phyloP scores from a whole-genome alignment of 2,329 filamentous ascomycete species.

The Pseudogymnoascus sp. region DNA sequence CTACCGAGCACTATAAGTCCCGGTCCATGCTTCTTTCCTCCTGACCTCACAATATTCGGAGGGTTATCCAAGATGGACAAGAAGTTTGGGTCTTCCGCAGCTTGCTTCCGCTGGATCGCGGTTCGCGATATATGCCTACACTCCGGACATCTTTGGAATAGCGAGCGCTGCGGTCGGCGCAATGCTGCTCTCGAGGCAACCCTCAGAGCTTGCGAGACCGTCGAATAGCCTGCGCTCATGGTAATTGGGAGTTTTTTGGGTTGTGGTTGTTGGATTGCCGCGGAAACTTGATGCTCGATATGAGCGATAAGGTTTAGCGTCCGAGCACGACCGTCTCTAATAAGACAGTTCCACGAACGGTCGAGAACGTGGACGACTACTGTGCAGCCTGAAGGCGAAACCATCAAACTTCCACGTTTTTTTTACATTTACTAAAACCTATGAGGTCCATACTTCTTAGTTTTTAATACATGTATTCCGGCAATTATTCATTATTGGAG shows the following conservation, averaged over 20 bases:
- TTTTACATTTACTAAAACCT: neutral
- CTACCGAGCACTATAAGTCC: slow-evolving; percentile 71
- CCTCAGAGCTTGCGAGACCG: slow-evolving; percentile 2
- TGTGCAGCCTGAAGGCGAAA: neutral
- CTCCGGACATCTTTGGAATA: slow-evolving; percentile 11
- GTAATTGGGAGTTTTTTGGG: neutral
- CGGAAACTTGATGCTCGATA: slow-evolving; percentile 3
- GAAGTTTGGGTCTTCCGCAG: slow-evolving; percentile 71
- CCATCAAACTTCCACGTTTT: neutral
- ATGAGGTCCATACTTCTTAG: neutral
- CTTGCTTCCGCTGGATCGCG: slow-evolving; percentile 30
- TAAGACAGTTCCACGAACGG: neutral
- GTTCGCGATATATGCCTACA: slow-evolving; percentile 23
- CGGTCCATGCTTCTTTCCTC: slow-evolving; percentile 56
- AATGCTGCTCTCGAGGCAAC: slow-evolving; percentile 2
- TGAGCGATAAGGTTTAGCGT: slow-evolving; percentile 9
- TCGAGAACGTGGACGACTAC: neutral
- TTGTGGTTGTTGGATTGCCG: neutral
- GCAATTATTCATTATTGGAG: neutral
- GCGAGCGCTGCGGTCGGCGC: neutral
- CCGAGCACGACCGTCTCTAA: neutral
- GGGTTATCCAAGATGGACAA: slow-evolving; percentile 82
- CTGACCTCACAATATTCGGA: slow-evolving; percentile 66
- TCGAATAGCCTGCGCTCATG: slow-evolving; percentile 2
- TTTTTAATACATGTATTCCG: neutral